Percentiles rank a stretch among this genome's conserved stretches.
These are phyloP conservation scores for Combretum micranthum DNA, from an alignment of 345 rosid genomes.

Conservation along the genomic window DNA sequence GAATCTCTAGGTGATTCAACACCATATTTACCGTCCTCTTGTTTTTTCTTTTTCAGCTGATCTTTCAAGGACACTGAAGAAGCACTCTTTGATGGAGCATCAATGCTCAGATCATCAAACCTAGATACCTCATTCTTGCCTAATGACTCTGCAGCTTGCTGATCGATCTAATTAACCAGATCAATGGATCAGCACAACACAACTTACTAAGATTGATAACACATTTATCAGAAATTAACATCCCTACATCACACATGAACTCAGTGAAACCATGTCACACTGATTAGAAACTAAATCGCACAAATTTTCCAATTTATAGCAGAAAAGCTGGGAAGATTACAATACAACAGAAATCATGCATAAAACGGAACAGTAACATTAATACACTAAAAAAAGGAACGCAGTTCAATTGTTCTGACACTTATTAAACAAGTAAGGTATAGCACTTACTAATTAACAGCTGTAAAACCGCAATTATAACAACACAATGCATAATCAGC, in stretches of 20 bases:
- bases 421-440: too few species aligned
- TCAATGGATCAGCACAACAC: constrained; percentile 7
- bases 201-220: background rate
- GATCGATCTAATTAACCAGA: constrained; percentile 62
- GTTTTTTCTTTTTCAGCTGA: constrained; percentile 59
- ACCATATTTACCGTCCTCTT: constrained; percentile 29
- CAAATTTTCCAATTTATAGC: too few species aligned
- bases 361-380: background rate
- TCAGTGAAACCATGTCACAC: too few species aligned
- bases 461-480: too few species aligned
- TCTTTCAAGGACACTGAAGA: constrained; percentile 70
- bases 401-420: too few species aligned
- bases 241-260: too few species aligned
- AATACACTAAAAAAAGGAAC: too few species aligned
- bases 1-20: constrained; percentile 46
- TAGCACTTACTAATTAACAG: too few species aligned
- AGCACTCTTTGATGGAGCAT: constrained; percentile 36
- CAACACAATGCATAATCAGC: too few species aligned
- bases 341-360: too few species aligned
- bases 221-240: background rate
- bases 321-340: too few species aligned
- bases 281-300: too few species aligned
- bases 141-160: constrained; percentile 91
- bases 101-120: constrained; percentile 44
- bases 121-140: constrained; percentile 55